These are phyloP conservation scores for Climacium dendroides DNA, from an alignment of 225 moss, liverwort and hornwort species.

Conservation along the genomic window DNA sequence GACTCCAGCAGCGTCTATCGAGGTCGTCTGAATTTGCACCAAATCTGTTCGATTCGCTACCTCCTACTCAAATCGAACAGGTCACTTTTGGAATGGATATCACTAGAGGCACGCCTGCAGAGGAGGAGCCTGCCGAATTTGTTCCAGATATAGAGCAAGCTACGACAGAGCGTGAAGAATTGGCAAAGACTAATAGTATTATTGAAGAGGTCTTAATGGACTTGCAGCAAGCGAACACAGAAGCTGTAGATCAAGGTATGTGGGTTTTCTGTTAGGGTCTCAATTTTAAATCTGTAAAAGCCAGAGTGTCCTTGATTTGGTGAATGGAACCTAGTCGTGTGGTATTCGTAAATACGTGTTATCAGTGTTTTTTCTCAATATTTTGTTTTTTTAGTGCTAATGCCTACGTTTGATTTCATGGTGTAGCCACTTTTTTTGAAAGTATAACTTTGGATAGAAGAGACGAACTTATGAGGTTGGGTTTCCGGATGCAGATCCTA, in stretches of 20 bases:
- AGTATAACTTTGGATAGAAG: not conserved
- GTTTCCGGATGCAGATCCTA: not conserved
- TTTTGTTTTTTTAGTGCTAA: not conserved
- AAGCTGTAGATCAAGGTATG: slow-evolving; percentile 12
- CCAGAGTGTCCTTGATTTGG: not conserved
- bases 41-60: not conserved
- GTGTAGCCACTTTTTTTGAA: not conserved
- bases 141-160: not conserved
- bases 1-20: slow-evolving; percentile 13
- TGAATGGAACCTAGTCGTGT: not conserved
- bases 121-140: not conserved
- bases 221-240: not conserved
- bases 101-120: not conserved
- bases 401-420: not conserved
- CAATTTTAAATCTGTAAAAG: not conserved
- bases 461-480: not conserved
- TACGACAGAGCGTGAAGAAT: not conserved
- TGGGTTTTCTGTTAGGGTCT: not conserved
- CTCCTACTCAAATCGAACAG: not conserved
- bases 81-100: not conserved
- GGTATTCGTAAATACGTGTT: not conserved
- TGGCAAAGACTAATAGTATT: not conserved
- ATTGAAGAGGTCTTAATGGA: slow-evolving; percentile 15
- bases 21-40: not conserved
- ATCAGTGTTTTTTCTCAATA: not conserved